Evolutionary conservation across 768 basidiomycete species (phyloP), one percentile per base, ranked within the genome.

Genomic region (Agaricus blazei): DNA sequence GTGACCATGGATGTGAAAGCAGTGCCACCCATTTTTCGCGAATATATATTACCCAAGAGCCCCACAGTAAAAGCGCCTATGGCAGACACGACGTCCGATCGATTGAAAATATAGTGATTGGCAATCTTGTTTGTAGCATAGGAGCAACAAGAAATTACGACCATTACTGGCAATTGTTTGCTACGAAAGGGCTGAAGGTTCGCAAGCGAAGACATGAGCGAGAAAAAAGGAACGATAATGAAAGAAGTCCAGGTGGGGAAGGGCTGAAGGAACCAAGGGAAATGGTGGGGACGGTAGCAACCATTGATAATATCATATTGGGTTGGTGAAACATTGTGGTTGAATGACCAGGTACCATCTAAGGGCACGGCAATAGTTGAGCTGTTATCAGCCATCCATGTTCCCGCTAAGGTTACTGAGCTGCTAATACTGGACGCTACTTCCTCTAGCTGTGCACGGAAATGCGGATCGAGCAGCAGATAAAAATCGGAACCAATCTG

Each of bases 1-100:
- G 91, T 88, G 40, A 93, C 89, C 92, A 94, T 94, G 2, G 85
- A 85, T 9, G 90, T 91, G 69, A 93, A 93, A 19, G 91, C 91
- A 3, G 90, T 93, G 7, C 90, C 91, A 7, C 87, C 81, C 79
- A 89, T 85, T 65, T 81, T 82, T 45, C 90, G 78, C 40, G 90
- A 92, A 67, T 92, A 92, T 1, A 87, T 68, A 62, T 92, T 92
- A 3, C 90, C 90, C 19, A 91, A 70, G 28, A 91, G 59, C 23
- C 90, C 89, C 19, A 90, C 84, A 1, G 85, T 87, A 60, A 91
- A 91, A 15, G 90, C 89, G 0, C 90, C 91, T 63, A 93, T 89
- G 9, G 88, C 87, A 52, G 88, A 89, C 15, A 91, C 90, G 44
- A 93, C 74, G 62, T 93, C 91, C 4, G 88, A 88, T 14, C 88